Evolutionary conservation across 2,329 filamentous ascomycete species (phyloP).

Genomic region (Cladophialophora immunda): DNA sequence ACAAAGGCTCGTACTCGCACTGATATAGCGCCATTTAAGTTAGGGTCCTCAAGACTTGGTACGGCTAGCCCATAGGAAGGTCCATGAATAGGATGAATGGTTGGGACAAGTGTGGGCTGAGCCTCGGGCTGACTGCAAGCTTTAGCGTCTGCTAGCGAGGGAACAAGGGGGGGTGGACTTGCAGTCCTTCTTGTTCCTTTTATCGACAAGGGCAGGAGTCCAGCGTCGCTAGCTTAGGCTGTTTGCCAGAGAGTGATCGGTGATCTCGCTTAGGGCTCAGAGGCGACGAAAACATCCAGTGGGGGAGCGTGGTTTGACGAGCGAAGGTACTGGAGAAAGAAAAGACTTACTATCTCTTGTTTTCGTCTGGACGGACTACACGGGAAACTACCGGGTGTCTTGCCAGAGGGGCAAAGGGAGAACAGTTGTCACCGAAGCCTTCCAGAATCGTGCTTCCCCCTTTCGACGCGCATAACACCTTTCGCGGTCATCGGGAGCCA

Average conservation of each 20-base stretch:
- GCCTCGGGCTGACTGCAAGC: not conserved
- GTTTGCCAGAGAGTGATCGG: not conserved
- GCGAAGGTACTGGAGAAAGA: not conserved
- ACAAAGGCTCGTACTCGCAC: not conserved
- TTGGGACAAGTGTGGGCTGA: not conserved
- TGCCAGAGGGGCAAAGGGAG: too few species aligned
- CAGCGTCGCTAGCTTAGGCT: not conserved
- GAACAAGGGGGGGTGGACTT: not conserved
- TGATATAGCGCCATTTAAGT: not conserved
- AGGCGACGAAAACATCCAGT: not conserved
- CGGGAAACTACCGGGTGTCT: too few species aligned
- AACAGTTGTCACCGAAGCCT: too few species aligned
- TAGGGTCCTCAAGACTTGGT: not conserved
- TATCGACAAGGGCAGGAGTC: not conserved
- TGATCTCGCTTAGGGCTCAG: not conserved
- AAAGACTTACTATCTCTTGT: not conserved
- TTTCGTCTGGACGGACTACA: not conserved
- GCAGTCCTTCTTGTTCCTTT: not conserved
- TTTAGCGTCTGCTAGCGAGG: not conserved
- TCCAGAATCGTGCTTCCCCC: too few species aligned
- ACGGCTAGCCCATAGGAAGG: not conserved
- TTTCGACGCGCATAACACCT: too few species aligned
- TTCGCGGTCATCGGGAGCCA: too few species aligned
- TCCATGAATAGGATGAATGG: not conserved
- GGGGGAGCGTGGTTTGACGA: not conserved